Evolutionary conservation across 2,329 filamentous ascomycete species (phyloP).

Genomic region (Curvularia hawaiiensis): DNA sequence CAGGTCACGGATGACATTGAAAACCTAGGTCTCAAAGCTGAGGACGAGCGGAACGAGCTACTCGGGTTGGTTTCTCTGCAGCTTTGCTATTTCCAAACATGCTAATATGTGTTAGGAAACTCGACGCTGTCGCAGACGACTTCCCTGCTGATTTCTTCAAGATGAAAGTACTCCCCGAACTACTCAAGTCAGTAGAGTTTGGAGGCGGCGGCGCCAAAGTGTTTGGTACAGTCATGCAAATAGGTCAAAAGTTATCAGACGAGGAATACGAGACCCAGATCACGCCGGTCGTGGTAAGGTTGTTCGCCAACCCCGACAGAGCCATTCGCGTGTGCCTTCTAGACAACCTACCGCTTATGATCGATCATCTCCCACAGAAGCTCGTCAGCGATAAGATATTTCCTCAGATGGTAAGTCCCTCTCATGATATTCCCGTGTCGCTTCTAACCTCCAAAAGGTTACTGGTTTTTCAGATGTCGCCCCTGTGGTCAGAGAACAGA

Average conservation of each 20-base stretch:
- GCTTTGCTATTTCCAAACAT: neutral
- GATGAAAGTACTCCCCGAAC: conserved; percentile 91
- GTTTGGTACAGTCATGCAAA: conserved; percentile 86
- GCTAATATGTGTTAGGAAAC: conserved; percentile 58
- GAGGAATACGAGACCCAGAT: conserved; percentile 89
- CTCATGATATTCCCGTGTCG: neutral
- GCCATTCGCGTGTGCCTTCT: conserved; percentile 89
- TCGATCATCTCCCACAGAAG: conserved; percentile 85
- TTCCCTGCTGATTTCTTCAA: conserved; percentile 99
- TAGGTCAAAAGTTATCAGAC: conserved; percentile 80
- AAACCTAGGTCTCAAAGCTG: conserved; percentile 85
- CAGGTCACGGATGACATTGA: conserved; percentile 92
- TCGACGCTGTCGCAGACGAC: conserved; percentile 86
- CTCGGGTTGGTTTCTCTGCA: conserved; percentile 60
- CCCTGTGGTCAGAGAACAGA: conserved; percentile 92
- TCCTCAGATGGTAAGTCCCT: conserved; percentile 73
- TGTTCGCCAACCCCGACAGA: conserved; percentile 90
- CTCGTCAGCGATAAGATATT: conserved; percentile 96
- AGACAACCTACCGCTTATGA: conserved; percentile 88
- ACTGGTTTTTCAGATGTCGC: conserved; percentile 93
- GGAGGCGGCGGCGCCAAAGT: conserved; percentile 94
- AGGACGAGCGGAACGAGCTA: conserved; percentile 83
- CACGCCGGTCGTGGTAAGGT: conserved; percentile 81
- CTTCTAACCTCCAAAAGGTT: conserved; percentile 63
- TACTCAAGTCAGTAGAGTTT: conserved; percentile 99